These are phyloP conservation scores for Kluyveromyces marxianus DNA, from an alignment of 1,139 yeast genomes.

Conservation along the genomic window DNA sequence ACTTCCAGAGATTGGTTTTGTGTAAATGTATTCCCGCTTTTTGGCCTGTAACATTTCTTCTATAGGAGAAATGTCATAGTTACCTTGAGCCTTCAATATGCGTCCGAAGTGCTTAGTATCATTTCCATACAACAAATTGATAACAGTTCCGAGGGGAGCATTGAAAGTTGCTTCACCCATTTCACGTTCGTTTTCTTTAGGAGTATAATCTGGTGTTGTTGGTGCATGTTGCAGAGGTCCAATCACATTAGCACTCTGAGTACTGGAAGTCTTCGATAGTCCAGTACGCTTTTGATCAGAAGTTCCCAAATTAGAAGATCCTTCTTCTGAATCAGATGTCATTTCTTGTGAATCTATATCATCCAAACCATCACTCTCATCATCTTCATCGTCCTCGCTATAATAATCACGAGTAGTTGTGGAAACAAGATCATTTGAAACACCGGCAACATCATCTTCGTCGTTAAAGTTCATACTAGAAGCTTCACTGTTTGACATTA, in stretches of 20 bases:
- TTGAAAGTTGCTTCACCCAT: conserved; percentile 53
- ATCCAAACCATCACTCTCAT: conserved; percentile 24
- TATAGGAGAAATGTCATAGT: conserved; percentile 56
- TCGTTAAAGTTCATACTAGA: conserved; percentile 14
- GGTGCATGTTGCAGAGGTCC: conserved; percentile 46
- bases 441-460: conserved; percentile 11
- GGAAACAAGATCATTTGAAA: conserved; percentile 17
- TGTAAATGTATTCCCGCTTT: conserved; percentile 56
- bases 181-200: conserved; percentile 52
- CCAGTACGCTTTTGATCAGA: conserved; percentile 10
- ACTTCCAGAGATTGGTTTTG: conserved; percentile 72
- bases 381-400: conserved; percentile 13
- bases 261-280: conserved; percentile 5
- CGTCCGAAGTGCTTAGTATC: conserved; percentile 49
- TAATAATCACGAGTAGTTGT: conserved; percentile 10
- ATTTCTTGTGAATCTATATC: conserved; percentile 24
- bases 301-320: conserved; percentile 20
- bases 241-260: conserved; percentile 8
- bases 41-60: conserved; percentile 38
- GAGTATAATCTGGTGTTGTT: conserved; percentile 44
- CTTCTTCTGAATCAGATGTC: conserved; percentile 16
- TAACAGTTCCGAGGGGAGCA: conserved; percentile 80
- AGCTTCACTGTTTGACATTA: conserved; percentile 6
- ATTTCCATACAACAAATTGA: conserved; percentile 60
- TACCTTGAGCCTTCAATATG: conserved; percentile 57